Evolutionary conservation across 139 green algal species (phyloP), one percentile per base, ranked within the genome.

Genomic region (Volvox reticuliferus): DNA sequence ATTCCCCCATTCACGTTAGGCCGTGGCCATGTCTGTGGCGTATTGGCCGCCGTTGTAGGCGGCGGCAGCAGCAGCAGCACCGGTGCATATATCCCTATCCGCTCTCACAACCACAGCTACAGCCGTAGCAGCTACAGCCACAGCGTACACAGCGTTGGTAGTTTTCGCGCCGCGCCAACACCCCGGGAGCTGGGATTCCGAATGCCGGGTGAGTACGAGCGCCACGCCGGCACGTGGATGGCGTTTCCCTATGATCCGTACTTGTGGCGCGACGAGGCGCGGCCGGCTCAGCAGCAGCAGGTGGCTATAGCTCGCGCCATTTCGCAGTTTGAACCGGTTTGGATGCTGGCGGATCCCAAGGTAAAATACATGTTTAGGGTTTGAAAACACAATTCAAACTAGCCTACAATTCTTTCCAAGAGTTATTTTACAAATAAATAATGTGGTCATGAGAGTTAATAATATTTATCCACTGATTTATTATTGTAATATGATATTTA

Each of bases 261-360:
- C 92, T 93, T 97, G 77, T 97, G 95, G 95, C 84, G 94, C 3
- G 94, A 95, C 75, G 75, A 80, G 24, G 93, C 92, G 17, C 77
- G 88, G 88, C 94, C 94, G 19, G 95, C 94, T 3, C 93, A 97
- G 94, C 55, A 94, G 86, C 92, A 96, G 88, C 94, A 96, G 63
- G 94, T 94, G 28, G 91, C 86, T 22, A 79, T 97, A 3, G 94
- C 94, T 20, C 71, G 37, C 63, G 83, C 95, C 44, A 96, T 97
- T 80, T 94, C 91, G 33, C 90, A 95, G 90, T 95, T 95, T 75
- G 94, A 97, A 91, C 93, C 91, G 32, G 88, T 96, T 20, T 95
- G 91, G 73, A 95, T 97, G 95, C 91, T 96, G 33, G 94, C 94
- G n/a, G 94, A 95, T 73, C 94, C 93, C 19, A 65, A 83, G 77